Conservation (phyloP, 2,329 filamentous ascomycete genomes). For the Cercospora citrullina region DNA sequence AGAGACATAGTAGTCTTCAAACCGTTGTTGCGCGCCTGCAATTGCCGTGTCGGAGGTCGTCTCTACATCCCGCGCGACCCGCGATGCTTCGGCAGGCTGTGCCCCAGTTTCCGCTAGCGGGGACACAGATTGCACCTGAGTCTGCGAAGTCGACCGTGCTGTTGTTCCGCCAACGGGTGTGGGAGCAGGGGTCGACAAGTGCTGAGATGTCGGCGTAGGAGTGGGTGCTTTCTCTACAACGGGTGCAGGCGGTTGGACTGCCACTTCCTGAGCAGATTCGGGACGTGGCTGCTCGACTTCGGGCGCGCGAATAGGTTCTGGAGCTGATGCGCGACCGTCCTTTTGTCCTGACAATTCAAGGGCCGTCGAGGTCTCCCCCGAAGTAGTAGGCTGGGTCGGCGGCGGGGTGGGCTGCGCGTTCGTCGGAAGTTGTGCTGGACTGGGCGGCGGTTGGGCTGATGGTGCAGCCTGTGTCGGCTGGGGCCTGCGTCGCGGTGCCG, state of each 20-base stretch:
- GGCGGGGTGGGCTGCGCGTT: slow-evolving; percentile 24
- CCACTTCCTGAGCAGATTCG: not conserved
- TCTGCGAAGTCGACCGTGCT: slow-evolving; percentile 2
- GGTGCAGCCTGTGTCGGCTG: slow-evolving; percentile 30
- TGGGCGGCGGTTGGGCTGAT: slow-evolving; percentile 17
- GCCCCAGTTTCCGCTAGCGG: not conserved
- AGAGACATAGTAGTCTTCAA: slow-evolving; percentile 12
- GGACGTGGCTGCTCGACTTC: slow-evolving; percentile 12
- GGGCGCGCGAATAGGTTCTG: slow-evolving; percentile 21
- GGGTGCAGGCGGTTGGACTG: not conserved
- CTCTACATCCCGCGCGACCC: not conserved
- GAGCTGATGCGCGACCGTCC: slow-evolving; percentile 18
- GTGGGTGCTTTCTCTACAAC: not conserved
- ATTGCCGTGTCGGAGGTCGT: not conserved
- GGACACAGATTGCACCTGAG: not conserved
- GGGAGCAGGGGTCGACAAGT: not conserved
- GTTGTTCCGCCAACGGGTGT: not conserved
- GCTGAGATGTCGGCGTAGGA: not conserved
- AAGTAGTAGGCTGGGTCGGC: slow-evolving; percentile 18
- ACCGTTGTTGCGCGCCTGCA: slow-evolving; percentile 6
- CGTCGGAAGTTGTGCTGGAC: slow-evolving; percentile 3
- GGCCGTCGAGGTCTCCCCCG: slow-evolving; percentile 3
- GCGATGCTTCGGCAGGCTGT: not conserved
- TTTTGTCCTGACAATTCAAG: not conserved
- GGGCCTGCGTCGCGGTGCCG: slow-evolving; percentile 45